These are phyloP conservation scores for Erodium texanum DNA, from an alignment of 441 rosid genomes.

Conservation along the genomic window DNA sequence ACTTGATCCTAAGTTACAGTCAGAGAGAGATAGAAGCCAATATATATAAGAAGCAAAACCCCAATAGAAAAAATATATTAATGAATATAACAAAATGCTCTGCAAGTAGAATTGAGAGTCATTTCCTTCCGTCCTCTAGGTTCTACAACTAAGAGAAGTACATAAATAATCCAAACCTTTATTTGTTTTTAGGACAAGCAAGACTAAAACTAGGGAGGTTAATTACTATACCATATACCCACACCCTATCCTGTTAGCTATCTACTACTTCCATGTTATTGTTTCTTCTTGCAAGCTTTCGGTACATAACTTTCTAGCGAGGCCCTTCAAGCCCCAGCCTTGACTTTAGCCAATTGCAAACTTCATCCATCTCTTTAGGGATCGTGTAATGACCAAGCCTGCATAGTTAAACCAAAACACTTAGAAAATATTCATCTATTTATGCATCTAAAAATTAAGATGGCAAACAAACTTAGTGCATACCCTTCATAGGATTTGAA, in stretches of 20 bases:
- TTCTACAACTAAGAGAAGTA: no score
- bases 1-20: background rate
- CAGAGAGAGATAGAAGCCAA: no score
- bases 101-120: conserved; percentile 19
- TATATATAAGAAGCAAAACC: no score
- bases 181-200: conserved; percentile 25
- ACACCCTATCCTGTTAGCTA: conserved; percentile 25
- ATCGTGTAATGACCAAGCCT: conserved; percentile 91
- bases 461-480: background rate
- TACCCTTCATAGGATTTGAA: conserved; percentile 37
- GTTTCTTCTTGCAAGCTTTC: conserved; percentile 7
- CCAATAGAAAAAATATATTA: background rate
- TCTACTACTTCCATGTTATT: conserved; percentile 16
- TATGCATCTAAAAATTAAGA: background rate
- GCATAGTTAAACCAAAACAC: conserved; percentile 13
- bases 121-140: no score
- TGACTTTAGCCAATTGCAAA: conserved; percentile 59
- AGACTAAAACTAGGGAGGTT: conserved; percentile 23
- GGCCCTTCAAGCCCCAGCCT: conserved; percentile 71
- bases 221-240: conserved; percentile 36
- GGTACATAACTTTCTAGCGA: conserved; percentile 13
- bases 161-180: conserved; percentile 21
- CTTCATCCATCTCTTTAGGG: conserved; percentile 78
- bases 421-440: background rate
- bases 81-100: conserved; percentile 24